A percentile compares a stretch with the other conserved stretches of the same genome.
Evolutionary conservation across 139 green algal genomes (phyloP).

Genomic region (Ulvella scutata): DNA sequence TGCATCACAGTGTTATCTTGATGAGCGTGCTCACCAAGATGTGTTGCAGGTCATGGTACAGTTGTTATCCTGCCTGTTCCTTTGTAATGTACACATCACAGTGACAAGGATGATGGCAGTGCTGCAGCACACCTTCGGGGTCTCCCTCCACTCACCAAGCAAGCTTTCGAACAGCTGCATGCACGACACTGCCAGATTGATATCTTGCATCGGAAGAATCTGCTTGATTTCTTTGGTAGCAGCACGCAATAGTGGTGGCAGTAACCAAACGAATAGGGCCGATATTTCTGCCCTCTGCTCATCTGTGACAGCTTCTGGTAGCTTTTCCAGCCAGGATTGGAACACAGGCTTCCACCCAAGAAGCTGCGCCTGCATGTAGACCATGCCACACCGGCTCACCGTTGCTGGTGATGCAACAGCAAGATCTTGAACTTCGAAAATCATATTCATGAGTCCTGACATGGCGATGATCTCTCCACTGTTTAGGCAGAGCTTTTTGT

Average conservation of each 20-base stretch:
- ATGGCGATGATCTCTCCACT: slow-evolving; percentile 5
- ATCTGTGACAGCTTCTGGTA: slow-evolving; percentile 12
- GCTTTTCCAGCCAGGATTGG: slow-evolving; percentile 24
- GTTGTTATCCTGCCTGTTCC: neutral
- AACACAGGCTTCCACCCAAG: slow-evolving; percentile 30
- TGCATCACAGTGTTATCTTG: no score
- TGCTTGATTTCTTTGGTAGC: neutral
- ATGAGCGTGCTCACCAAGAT: no score
- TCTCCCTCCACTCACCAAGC: slow-evolving; percentile 44
- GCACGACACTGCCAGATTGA: neutral
- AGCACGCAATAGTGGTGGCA: neutral
- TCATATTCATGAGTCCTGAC: slow-evolving; percentile 26
- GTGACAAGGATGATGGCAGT: no score
- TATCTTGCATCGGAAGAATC: neutral
- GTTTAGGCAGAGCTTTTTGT: slow-evolving; percentile 36
- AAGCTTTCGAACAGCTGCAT: slow-evolving; percentile 31
- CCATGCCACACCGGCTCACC: slow-evolving; percentile 67
- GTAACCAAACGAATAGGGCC: neutral
- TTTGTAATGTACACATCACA: neutral
- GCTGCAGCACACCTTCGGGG: neutral
- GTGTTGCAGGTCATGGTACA: no score
- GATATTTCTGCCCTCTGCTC: slow-evolving; percentile 4
- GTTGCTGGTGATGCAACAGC: slow-evolving; percentile 60
- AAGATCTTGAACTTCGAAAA: slow-evolving; percentile 69
- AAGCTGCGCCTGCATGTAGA: slow-evolving; percentile 43